Conservation (phyloP, 208 protist genomes). For the Leishmania arabica region DNA sequence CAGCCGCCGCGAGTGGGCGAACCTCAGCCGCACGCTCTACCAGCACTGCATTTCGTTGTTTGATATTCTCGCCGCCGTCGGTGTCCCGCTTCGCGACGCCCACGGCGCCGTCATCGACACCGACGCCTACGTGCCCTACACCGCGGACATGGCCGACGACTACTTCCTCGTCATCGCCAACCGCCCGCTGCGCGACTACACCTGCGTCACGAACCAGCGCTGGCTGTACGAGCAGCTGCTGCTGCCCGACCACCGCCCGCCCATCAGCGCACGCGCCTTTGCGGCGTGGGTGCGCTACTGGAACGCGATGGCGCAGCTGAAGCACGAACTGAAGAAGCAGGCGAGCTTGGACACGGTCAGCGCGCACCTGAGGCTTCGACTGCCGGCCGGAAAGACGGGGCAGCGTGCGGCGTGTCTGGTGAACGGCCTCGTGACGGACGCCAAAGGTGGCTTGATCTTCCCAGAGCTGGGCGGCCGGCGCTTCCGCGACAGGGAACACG, state of each 20-base stretch:
- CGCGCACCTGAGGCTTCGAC: conserved; percentile 24
- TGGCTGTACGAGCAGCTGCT: conserved; percentile 21
- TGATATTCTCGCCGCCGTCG: conserved; percentile 15
- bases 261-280: conserved; percentile 13
- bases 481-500: conserved; percentile 6
- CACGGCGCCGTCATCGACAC: conserved; percentile 9
- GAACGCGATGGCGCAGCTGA: conserved; percentile 20
- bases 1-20: conserved; percentile 5
- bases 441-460: conserved; percentile 21
- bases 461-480: conserved; percentile 14
- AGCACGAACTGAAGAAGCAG: conserved; percentile 8
- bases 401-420: conserved; percentile 23
- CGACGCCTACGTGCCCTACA: conserved; percentile 25
- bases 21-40: conserved; percentile 21
- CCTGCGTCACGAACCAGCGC: conserved; percentile 21
- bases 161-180: conserved; percentile 25
- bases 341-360: conserved; percentile 7
- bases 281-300: conserved; percentile 34
- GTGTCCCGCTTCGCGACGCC: conserved; percentile 13
- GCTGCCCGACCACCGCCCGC: conserved; percentile 3
- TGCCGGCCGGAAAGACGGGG: not conserved
- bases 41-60: conserved; percentile 23
- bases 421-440: conserved; percentile 25
- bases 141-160: conserved; percentile 14
- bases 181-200: conserved; percentile 30